Conservation (phyloP, 495 filamentous ascomycete species). For the Aspergillus hancockii region DNA sequence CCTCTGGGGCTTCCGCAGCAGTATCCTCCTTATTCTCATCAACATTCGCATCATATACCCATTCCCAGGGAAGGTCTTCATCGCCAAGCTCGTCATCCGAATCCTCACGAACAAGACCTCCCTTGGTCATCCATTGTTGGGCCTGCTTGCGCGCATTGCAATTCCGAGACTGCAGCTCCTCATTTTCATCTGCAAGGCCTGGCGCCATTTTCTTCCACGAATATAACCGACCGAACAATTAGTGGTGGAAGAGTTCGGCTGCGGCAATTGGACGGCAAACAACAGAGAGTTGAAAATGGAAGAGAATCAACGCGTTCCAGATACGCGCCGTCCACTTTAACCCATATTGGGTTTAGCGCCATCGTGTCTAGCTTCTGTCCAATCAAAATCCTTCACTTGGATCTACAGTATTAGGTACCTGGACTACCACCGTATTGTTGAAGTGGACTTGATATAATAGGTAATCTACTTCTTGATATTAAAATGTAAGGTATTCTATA, state of each 20-base stretch:
- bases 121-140: conserved; percentile 62
- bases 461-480: no score
- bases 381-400: not conserved
- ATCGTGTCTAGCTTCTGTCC: not conserved
- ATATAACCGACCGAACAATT: not conserved
- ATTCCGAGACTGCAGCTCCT: conserved; percentile 16
- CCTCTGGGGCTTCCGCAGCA: conserved; percentile 25
- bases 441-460: no score
- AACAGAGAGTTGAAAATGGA: conserved; percentile 11
- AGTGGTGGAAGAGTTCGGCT: not conserved
- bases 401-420: conserved; percentile 9
- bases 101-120: conserved; percentile 74
- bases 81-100: conserved; percentile 89
- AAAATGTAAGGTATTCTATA: no score
- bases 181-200: conserved; percentile 20
- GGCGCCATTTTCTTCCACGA: conserved; percentile 21
- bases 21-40: conserved; percentile 23
- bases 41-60: conserved; percentile 67
- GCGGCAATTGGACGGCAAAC: conserved; percentile 7
- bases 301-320: conserved; percentile 22
- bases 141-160: conserved; percentile 46
- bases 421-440: no score
- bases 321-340: conserved; percentile 46
- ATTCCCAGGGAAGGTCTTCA: conserved; percentile 89
- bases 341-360: conserved; percentile 34